Evolutionary conservation across 805 yeast genomes (phyloP).

Genomic region (Gaillardinia entomophila): DNA sequence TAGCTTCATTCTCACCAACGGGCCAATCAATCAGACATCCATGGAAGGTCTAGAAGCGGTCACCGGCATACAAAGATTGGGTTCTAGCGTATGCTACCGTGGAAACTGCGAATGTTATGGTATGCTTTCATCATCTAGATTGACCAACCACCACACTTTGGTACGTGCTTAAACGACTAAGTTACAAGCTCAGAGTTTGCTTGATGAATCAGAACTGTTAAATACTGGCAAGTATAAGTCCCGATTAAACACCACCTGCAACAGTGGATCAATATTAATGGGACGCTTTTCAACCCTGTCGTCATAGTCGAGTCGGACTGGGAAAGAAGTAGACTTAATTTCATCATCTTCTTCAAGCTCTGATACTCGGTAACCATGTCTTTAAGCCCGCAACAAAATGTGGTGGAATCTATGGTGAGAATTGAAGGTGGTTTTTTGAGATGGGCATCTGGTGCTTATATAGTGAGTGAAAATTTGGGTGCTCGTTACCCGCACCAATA

Average conservation of each 20-base stretch:
- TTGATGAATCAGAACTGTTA: constrained; percentile 53
- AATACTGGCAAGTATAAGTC: constrained; percentile 89
- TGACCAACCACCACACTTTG: constrained; percentile 12
- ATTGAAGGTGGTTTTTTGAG: too few relatives aligned
- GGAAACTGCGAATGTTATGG: constrained; percentile 94
- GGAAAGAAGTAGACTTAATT: constrained; percentile 75
- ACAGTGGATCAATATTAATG: constrained; percentile 29
- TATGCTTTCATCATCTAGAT: constrained; percentile 64
- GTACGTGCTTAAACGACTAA: constrained; percentile 22
- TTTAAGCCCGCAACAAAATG: constrained; percentile 18
- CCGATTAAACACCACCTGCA: constrained; percentile 34
- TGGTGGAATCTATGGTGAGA: too few relatives aligned
- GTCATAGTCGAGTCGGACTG: constrained; percentile 92
- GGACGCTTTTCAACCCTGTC: constrained; percentile 66
- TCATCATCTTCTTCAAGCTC: constrained; percentile 33
- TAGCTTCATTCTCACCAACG: too few relatives aligned
- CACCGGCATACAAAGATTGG: constrained; percentile 82
- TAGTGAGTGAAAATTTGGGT: too few relatives aligned
- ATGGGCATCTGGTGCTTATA: too few relatives aligned
- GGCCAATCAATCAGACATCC: constrained; percentile 91
- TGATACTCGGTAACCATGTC: constrained; percentile 7
- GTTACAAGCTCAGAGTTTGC: constrained; percentile 5
- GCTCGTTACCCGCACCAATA: too few relatives aligned
- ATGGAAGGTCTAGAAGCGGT: constrained; percentile 85
- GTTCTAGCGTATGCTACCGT: constrained; percentile 84